Base-by-base conservation (phyloP, 139 green algal genomes). In the Chlamydomonas sp. region DNA sequence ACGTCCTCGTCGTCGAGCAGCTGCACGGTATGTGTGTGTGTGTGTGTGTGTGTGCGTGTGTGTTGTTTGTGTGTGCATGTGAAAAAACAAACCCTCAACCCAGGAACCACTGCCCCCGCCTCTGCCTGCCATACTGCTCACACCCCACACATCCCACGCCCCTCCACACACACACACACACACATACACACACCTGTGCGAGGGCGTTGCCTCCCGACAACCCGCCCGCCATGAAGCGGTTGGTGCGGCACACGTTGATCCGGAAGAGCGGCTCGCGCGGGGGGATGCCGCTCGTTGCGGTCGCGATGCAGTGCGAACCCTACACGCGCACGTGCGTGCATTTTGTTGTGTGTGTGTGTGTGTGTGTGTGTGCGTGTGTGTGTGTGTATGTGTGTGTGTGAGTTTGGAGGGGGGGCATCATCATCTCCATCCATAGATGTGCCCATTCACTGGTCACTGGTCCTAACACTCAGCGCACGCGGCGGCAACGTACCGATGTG, bases 201-300 rank as follows among this genome's bases (percentile, higher is more conserved):
- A 49, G 39, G 43, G 43, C 3, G 47, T 28, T n/a, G 4, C 16
- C 34, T n/a, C 31, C 33, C 50, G 26, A 60, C 26, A 26, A 28
- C 47, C 50, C 10, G 5, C 37, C n/a, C 10, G 62, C 39, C 54
- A 74, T 29, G 68, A 74, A 74, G n/a, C 30, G 37, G 36, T 28
- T 36, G 30, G 66, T 49, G 20, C 57, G 68, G 58, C 68, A 74
- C 36, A 74, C 29, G 24, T 74, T 74, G 54, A 58, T 36, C 57
- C 4, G 4, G 35, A 69, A 69, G 36, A 69, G 34, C 4, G 36
- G 62, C 35, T 64, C 26, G 22, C 39, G 73, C 5, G 87, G 74
- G 8, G 90, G 89, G 30, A 94, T 81, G 34, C 91, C 90, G 20
- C 81, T 85, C 1, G 70, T 88, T 0, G 81, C 90, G 36, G 69